Evolutionary conservation across 148 eudicot genomes (phyloP), one percentile per base, ranked within the genome.

Genomic region (Limonium bicolor): DNA sequence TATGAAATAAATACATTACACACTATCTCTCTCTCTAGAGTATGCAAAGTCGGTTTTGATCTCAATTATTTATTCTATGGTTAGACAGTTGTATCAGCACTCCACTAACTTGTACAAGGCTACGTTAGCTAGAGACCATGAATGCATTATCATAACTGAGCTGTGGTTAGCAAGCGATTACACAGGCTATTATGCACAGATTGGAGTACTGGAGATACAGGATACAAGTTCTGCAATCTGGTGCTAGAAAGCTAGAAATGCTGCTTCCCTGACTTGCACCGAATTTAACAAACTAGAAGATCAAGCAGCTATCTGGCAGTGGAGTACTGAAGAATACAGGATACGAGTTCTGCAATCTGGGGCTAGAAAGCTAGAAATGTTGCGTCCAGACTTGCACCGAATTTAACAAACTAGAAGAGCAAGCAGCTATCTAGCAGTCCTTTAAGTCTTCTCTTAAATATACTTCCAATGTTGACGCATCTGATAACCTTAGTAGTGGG

Each of bases 301-400:
- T 30, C 76, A 61, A 44, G 84, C 61, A 13, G 49, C 73, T 39
- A 37, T 62, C 35, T 64, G 84, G 67, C 95, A 90, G 62, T 58
- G 80, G 59, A 12, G 70, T 58, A 25, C 43, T 85, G 48, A 95
- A 85, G 63, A 72, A 80, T 50, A 56, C 66, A 81, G 85, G 45
- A 73, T 67, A 58, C 65, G 65, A 63, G 76, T 73, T 50, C 38
- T 75, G 60, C 82, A 78, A 68, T 86, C 94, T 53, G 70, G 71
- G 48, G 60, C 59, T 44, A 70, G 69, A 30, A 65, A 68, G 27
- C 85, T 80, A 53, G 78, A 63, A 55, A n/a, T n/a, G n/a, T n/a
- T 60, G 63, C 60, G 77, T 64, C 51, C 82, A 55, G 48, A 74
- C 73, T 57, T 72, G 85, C 43, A 57, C 34, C 12, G 56, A 71